Evolutionary conservation across 2,329 filamentous ascomycete species (phyloP).

Genomic region (Meredithiella fracta): DNA sequence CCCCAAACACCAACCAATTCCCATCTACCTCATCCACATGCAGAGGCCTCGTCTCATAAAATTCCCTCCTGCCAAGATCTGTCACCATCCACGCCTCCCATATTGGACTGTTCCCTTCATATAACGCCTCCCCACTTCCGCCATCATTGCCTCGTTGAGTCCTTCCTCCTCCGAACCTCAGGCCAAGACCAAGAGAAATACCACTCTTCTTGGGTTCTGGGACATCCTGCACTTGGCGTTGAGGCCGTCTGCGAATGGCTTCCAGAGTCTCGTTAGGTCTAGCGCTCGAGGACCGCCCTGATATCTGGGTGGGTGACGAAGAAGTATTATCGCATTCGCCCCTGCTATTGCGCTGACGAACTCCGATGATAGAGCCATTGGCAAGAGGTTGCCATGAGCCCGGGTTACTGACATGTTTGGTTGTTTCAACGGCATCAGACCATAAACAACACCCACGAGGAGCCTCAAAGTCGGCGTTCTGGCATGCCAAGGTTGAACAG

Average conservation of each 20-base stretch:
- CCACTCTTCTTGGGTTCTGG: not conserved
- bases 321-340: constrained; percentile 13
- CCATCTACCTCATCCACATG: constrained; percentile 25
- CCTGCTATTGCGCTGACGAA: constrained; percentile 30
- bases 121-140: too few relatives aligned
- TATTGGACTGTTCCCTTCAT: not conserved
- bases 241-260: constrained; percentile 12
- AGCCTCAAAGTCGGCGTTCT: constrained; percentile 24
- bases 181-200: not conserved
- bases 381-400: constrained; percentile 48
- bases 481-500: not conserved
- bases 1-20: constrained; percentile 45
- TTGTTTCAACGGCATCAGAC: constrained; percentile 34
- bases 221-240: constrained; percentile 14
- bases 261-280: not conserved
- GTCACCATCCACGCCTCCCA: constrained; percentile 42
- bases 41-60: constrained; percentile 31
- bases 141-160: constrained; percentile 11
- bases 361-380: constrained; percentile 44
- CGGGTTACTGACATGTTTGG: constrained; percentile 40
- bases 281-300: not conserved
- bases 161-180: constrained; percentile 16
- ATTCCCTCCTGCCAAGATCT: constrained; percentile 27
- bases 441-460: constrained; percentile 33
- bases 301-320: not conserved